Base-by-base conservation (phyloP, 2,329 filamentous ascomycete species). In the Aurifilum marmelostoma region DNA sequence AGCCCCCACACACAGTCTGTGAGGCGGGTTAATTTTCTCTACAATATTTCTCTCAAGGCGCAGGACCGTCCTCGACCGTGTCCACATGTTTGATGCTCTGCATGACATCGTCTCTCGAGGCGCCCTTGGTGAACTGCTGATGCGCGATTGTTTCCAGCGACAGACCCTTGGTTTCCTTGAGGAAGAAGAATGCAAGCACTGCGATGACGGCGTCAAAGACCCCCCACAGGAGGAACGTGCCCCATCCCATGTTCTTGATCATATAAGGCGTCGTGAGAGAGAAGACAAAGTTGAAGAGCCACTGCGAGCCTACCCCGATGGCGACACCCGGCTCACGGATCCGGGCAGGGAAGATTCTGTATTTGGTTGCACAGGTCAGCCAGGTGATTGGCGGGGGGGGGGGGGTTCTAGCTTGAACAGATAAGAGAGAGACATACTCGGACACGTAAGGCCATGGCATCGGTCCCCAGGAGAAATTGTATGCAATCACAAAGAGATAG, bases 161-260 rank as follows among this genome's bases (percentile, higher is more conserved):
- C 7, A 91, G 81, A 59, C 89, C 89, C 79, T 91, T 91, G 63
- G 90, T 92, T 79, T 91, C 90, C 69, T 89, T 89, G 68, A 92
- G 80, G 75, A 87, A 83, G 72, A 85, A 84, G 74, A 79, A 87
- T 34, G 85, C 80, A 72, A 84, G 68, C 8, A 74, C 41, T 2
- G 75, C 76, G 60, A 83, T 84, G 47, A 81, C 74, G 16, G 81
- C 69, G 69, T 84, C 82, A 24, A 83, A 80, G 12, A 80, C 70
- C 24, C 80, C 83, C 78, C 83, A 85, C 69, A 85, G 76, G 4
- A 84, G 72, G 71, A 84, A 85, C 0, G 81, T 82, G 16, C 78
- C 79, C 82, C 81, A 85, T 0, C 80, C 79, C 67, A 87, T 78
- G 43, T 79, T 79, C 1, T 75, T 73, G 66, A 87, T 83, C 79